Percentiles rank a stretch among this genome's conserved stretches.
Evolutionary conservation across 306 rosid genomes (phyloP).

Genomic region (Luffa aegyptiaca): DNA sequence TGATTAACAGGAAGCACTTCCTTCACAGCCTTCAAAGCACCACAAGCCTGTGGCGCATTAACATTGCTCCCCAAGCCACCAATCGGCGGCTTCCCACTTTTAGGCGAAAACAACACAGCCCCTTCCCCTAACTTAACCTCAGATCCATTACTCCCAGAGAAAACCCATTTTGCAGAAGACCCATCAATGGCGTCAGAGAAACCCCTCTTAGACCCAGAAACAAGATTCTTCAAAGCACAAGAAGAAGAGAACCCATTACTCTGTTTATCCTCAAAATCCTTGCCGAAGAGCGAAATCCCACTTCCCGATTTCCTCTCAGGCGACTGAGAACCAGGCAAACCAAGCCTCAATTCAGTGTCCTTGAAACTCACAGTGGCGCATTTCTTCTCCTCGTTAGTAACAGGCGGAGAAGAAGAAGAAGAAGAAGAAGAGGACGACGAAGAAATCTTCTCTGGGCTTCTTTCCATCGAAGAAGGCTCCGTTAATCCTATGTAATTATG

Average conservation of each 20-base stretch:
- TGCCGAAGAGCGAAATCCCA: conserved; percentile 48
- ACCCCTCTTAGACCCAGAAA: conserved; percentile 69
- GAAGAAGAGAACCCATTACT: conserved; percentile 32
- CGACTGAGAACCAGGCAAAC: conserved; percentile 64
- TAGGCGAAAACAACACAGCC: conserved; percentile 37
- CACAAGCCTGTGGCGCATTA: conserved; percentile 15
- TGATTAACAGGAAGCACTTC: conserved; percentile 37
- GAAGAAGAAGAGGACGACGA: conserved; percentile 34
- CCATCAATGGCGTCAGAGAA: conserved; percentile 66
- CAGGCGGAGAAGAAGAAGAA: conserved; percentile 28
- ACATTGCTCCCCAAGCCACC: conserved; percentile 27
- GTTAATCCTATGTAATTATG: conserved; percentile 76
- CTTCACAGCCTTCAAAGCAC: conserved; percentile 24
- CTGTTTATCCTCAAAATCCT: conserved; percentile 50
- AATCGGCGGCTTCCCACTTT: conserved; percentile 32
- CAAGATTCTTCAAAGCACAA: conserved; percentile 32
- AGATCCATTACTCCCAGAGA: conserved; percentile 50
- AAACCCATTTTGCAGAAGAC: conserved; percentile 58
- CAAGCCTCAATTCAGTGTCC: conserved; percentile 91
- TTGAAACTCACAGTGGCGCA: conserved; percentile 46
- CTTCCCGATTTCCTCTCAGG: conserved; percentile 49
- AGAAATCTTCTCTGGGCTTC: conserved; percentile 38
- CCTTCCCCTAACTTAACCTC: conserved; percentile 44
- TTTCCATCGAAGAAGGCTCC: conserved; percentile 51
- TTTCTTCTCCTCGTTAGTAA: conserved; percentile 35